Evolutionary conservation across 2,329 filamentous ascomycete species (phyloP).

Genomic region (Penicillium griseofulvum): DNA sequence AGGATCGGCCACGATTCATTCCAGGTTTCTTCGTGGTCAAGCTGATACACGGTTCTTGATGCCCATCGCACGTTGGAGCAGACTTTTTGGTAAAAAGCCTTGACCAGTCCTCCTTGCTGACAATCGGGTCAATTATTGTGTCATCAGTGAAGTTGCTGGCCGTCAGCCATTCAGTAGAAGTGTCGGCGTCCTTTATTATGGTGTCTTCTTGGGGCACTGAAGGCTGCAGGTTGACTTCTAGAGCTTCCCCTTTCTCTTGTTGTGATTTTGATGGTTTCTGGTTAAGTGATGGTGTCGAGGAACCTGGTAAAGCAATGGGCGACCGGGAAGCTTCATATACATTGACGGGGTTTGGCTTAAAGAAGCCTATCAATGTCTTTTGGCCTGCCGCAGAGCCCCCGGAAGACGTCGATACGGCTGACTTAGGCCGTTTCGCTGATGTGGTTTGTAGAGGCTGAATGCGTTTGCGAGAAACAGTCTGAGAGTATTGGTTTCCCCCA

Average conservation of each 20-base stretch:
- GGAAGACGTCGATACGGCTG: conserved; percentile 26
- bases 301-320: background rate
- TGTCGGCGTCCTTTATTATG: background rate
- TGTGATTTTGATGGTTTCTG: background rate
- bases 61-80: conserved; percentile 74
- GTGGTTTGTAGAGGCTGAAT: conserved; percentile 32
- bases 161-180: conserved; percentile 4
- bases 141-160: conserved; percentile 32
- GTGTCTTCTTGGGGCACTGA: background rate
- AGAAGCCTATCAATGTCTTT: conserved; percentile 73
- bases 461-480: conserved; percentile 38
- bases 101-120: conserved; percentile 78
- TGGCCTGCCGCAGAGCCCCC: conserved; percentile 48
- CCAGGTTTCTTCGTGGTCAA: conserved; percentile 86
- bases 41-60: conserved; percentile 81
- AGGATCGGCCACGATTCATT: conserved; percentile 68
- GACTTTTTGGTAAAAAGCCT: conserved; percentile 74
- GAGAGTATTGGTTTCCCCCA: conserved; percentile 5
- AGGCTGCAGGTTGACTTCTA: background rate
- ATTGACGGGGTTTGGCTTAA: conserved; percentile 59
- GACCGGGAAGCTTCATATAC: background rate
- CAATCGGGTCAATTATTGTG: conserved; percentile 64
- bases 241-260: background rate
- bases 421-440: conserved; percentile 53
- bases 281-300: background rate